Conservation (phyloP, 225 moss, liverwort and hornwort species). For the Physcomitrium patens region DNA sequence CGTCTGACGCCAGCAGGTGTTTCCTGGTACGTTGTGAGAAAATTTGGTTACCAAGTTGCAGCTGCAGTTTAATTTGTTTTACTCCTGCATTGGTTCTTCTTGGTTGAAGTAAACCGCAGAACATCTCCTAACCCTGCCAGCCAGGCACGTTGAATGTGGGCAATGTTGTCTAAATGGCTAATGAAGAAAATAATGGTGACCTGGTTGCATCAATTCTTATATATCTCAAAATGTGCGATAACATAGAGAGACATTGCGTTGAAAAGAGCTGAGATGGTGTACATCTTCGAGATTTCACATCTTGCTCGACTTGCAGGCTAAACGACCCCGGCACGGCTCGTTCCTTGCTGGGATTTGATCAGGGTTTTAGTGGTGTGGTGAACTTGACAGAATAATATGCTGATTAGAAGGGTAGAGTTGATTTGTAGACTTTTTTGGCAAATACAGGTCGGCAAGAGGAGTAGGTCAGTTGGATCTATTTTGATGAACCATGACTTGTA, state of each 20-base stretch:
- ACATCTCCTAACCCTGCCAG: not conserved
- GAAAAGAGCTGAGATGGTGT: not conserved
- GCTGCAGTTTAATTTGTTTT: not conserved
- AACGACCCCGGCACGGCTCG: too few relatives aligned
- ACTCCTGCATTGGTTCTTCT: not conserved
- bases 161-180: not conserved
- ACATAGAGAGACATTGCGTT: not conserved
- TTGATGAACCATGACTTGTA: slow-evolving; percentile 72
- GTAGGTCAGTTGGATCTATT: slow-evolving; percentile 66
- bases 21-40: not conserved
- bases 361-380: too few relatives aligned
- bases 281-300: not conserved
- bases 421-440: not conserved
- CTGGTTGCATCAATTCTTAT: not conserved
- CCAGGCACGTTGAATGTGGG: not conserved
- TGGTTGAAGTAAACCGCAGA: not conserved
- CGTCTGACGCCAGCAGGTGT: not conserved
- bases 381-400: not conserved
- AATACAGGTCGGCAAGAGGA: slow-evolving; percentile 63
- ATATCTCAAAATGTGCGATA: not conserved
- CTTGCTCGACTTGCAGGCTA: not conserved
- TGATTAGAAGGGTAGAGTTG: not conserved
- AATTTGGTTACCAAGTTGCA: not conserved
- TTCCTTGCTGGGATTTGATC: too few relatives aligned
- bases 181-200: not conserved